Conservation (phyloP, 2,329 filamentous ascomycete species). For the Aspergillus sp. region DNA sequence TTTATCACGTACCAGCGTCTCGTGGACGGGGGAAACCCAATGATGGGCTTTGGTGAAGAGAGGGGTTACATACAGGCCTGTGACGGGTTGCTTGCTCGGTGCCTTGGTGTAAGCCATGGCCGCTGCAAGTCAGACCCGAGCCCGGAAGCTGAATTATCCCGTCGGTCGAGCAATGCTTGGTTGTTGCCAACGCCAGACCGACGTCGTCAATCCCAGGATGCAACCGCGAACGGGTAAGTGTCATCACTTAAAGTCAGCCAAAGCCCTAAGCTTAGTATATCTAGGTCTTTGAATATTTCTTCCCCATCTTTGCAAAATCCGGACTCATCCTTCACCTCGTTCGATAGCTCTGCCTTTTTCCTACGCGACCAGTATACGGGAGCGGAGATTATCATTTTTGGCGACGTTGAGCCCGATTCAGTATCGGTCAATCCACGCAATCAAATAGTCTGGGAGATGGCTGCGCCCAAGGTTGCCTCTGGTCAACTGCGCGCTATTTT, state of each 20-base stretch:
- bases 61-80: conserved; percentile 85
- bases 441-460: conserved; percentile 79
- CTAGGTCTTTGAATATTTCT: conserved; percentile 18
- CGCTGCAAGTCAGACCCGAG: conserved; percentile 69
- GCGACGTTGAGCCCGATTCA: conserved; percentile 90
- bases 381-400: conserved; percentile 86
- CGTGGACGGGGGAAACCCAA: conserved; percentile 82
- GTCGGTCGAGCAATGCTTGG: conserved; percentile 36
- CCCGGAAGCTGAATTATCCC: background rate
- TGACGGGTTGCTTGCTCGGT: conserved; percentile 84
- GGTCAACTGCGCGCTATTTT: conserved; percentile 78
- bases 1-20: conserved; percentile 87
- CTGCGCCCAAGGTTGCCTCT: conserved; percentile 76
- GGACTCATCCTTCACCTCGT: conserved; percentile 17
- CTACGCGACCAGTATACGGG: conserved; percentile 71
- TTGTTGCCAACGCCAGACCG: conserved; percentile 41
- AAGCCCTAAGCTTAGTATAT: background rate
- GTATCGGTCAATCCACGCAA: conserved; percentile 81
- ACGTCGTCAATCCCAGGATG: conserved; percentile 30
- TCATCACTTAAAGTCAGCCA: background rate
- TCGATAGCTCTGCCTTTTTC: conserved; percentile 89
- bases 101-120: conserved; percentile 85
- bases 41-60: conserved; percentile 75
- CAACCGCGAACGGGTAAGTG: conserved; percentile 26
- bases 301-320: conserved; percentile 26